Percentiles rank a stretch among this genome's conserved stretches.
Evolutionary conservation across 805 yeast species (phyloP).

Genomic region (Crinitomyces ghanaensis): DNA sequence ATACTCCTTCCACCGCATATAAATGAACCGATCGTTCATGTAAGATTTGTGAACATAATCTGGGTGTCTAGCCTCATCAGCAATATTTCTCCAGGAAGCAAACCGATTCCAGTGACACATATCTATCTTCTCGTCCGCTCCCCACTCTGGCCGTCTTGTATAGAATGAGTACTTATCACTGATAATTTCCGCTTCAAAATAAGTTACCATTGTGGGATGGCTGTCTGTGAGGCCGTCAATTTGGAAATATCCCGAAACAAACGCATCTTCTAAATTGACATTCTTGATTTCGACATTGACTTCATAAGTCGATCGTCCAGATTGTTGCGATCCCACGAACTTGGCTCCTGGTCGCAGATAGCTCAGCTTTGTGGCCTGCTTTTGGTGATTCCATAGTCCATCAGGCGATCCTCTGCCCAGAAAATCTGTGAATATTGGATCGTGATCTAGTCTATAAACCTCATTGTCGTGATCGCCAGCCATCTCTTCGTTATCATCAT

Average conservation of each 20-base stretch:
- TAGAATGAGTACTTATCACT: conserved; percentile 48
- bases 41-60: conserved; percentile 23
- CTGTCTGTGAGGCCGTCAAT: conserved; percentile 51
- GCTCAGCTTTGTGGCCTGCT: conserved; percentile 31
- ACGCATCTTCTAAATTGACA: conserved; percentile 48
- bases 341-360: conserved; percentile 49
- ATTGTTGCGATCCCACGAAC: conserved; percentile 60
- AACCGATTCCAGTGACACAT: conserved; percentile 58
- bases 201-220: conserved; percentile 56
- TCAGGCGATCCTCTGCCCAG: conserved; percentile 4
- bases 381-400: too few species aligned
- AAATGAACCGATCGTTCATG: conserved; percentile 39
- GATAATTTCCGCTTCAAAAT: conserved; percentile 60
- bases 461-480: not conserved
- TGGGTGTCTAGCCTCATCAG: conserved; percentile 19
- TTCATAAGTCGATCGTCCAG: conserved; percentile 52
- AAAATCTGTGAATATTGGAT: conserved; percentile 8
- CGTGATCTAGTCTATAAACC: conserved; percentile 2
- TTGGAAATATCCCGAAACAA: conserved; percentile 48
- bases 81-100: conserved; percentile 31
- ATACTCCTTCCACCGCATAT: conserved; percentile 93
- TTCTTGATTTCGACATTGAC: conserved; percentile 58
- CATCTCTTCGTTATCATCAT: not conserved
- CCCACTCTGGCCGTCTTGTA: conserved; percentile 52
- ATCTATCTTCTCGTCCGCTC: conserved; percentile 47